These are phyloP conservation scores for Xylariaceae sp. DNA, from an alignment of 2,329 filamentous ascomycete genomes.

Conservation along the genomic window DNA sequence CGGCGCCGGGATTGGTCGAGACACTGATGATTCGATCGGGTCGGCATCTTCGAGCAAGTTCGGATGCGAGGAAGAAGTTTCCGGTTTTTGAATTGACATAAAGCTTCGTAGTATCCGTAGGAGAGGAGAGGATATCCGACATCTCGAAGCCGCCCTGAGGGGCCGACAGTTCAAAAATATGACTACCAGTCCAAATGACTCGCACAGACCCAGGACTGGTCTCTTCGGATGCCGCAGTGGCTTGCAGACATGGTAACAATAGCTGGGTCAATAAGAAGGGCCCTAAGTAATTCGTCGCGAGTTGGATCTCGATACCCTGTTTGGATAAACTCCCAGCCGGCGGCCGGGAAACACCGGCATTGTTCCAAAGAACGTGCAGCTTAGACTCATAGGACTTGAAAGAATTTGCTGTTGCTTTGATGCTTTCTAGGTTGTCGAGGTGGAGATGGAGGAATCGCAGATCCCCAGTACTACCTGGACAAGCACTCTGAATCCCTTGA, in stretches of 20 bases:
- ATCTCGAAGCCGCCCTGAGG: slow-evolving; percentile 16
- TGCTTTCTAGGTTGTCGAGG: slow-evolving; percentile 16
- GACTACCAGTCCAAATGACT: slow-evolving; percentile 18
- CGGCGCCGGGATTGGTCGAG: slow-evolving; percentile 16
- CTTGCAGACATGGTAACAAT: slow-evolving; percentile 31
- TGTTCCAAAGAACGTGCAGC: slow-evolving; percentile 22
- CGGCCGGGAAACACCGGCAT: slow-evolving; percentile 21
- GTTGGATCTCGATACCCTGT: slow-evolving; percentile 35
- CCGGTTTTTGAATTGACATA: slow-evolving; percentile 21
- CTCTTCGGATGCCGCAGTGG: slow-evolving; percentile 12
- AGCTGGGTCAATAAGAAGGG: slow-evolving; percentile 34
- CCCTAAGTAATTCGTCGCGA: slow-evolving; percentile 35
- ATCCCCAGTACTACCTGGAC: neutral
- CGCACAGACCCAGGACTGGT: slow-evolving; percentile 10
- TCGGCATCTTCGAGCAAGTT: slow-evolving; percentile 13
- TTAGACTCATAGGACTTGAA: slow-evolving; percentile 15
- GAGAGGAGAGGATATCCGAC: slow-evolving; percentile 15
- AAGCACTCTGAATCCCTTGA: slow-evolving; percentile 3
- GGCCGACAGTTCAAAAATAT: slow-evolving; percentile 18
- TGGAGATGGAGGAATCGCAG: slow-evolving; percentile 18
- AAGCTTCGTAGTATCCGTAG: slow-evolving; percentile 10
- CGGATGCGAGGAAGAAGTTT: slow-evolving; percentile 17
- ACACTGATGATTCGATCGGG: slow-evolving; percentile 14
- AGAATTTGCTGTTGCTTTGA: slow-evolving; percentile 9
- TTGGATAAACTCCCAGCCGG: slow-evolving; percentile 21